Conservation (phyloP, 257 asterid genomes). For the Datura wrightii region DNA sequence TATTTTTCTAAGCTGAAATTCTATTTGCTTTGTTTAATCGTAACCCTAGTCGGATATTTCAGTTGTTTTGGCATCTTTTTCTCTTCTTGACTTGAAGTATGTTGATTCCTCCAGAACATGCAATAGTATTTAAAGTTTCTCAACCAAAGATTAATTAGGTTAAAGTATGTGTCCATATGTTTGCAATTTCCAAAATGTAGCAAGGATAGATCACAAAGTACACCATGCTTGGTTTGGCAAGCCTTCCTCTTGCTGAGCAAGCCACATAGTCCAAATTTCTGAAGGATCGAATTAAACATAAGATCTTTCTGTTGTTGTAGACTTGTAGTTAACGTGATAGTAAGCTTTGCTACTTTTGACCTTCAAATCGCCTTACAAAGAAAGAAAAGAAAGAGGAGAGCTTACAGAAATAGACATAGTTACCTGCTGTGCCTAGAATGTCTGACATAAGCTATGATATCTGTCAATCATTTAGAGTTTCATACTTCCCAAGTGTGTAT, state of each 20-base stretch:
- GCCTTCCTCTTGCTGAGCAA: not conserved
- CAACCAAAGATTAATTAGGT: not conserved
- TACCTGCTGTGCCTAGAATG: not conserved
- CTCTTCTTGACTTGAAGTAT: not conserved
- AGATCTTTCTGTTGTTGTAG: not conserved
- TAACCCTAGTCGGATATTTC: not conserved
- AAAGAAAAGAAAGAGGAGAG: not conserved
- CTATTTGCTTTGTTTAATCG: not conserved
- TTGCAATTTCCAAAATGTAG: constrained; percentile 17
- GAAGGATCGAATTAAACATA: not conserved
- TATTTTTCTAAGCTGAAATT: constrained; percentile 18
- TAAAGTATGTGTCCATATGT: not conserved
- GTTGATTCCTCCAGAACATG: not conserved
- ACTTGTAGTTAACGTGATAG: not conserved
- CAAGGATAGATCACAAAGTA: not conserved
- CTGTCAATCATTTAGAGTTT: not conserved
- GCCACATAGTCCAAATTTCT: not conserved
- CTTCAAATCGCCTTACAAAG: not conserved
- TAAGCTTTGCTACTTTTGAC: not conserved
- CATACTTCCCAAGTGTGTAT: not conserved
- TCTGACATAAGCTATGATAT: not conserved
- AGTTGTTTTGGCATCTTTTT: not conserved
- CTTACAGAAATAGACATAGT: not conserved
- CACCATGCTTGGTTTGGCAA: not conserved
- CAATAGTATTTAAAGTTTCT: not conserved